phyloP scores from a whole-genome alignment of 139 green algal genomes.

The Tetraselmis striata region DNA sequence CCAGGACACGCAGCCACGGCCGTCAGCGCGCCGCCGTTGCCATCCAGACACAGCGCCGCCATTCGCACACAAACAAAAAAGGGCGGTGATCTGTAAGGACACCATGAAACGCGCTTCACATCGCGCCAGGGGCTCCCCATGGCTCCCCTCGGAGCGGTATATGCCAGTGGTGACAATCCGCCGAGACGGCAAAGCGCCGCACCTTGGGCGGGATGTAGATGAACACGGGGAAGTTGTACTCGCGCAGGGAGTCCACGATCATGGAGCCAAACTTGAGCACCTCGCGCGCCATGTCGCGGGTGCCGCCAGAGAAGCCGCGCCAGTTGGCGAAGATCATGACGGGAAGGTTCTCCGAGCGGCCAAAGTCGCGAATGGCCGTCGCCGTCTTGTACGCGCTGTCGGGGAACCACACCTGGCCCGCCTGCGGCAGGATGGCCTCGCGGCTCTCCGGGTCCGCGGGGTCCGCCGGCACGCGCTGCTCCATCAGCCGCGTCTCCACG shows the following conservation, averaged over 20 bases:
- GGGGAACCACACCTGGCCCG: conserved; percentile 94
- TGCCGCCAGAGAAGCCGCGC: conserved; percentile 93
- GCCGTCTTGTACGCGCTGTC: conserved; percentile 95
- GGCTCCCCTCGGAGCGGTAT: too few species aligned
- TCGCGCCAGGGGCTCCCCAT: too few species aligned
- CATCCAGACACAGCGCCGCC: too few species aligned
- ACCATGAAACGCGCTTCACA: too few species aligned
- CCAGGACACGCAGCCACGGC: too few species aligned
- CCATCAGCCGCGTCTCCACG: conserved; percentile 80
- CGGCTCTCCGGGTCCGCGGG: conserved; percentile 71
- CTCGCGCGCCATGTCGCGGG: conserved; percentile 71
- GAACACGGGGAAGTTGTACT: conserved; percentile 86
- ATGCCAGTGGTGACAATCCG: too few species aligned
- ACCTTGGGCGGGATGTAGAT: conserved; percentile 84
- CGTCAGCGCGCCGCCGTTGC: too few species aligned
- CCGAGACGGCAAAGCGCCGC: too few species aligned
- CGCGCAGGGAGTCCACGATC: conserved; percentile 91
- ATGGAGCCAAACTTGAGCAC: conserved; percentile 57
- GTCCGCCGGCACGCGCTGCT: conserved; percentile 82
- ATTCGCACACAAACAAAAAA: too few species aligned
- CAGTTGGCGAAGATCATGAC: conserved; percentile 98
- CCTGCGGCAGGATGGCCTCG: conserved; percentile 71
- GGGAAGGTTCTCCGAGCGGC: conserved; percentile 80
- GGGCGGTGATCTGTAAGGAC: too few species aligned
- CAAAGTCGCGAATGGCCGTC: conserved; percentile 93